A percentile compares a stretch with the other conserved stretches of the same genome.
Conservation (phyloP, 1,284 basidiomycete species). For the Trametes polyzona region DNA sequence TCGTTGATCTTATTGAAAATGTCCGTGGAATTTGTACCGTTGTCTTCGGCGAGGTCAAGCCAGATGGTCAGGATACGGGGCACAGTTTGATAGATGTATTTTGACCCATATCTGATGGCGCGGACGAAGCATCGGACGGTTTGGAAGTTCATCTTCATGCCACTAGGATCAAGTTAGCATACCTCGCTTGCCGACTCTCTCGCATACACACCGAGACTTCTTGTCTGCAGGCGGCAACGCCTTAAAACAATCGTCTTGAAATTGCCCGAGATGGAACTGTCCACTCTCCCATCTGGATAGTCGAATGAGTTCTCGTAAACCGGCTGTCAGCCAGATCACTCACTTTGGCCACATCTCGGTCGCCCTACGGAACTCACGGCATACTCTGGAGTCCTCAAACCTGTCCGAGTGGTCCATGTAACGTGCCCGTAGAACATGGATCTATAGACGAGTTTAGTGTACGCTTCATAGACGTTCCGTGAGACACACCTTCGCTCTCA, state of each 20-base stretch:
- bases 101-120: slow-evolving; percentile 85
- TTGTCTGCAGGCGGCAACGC: slow-evolving; percentile 52
- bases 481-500: slow-evolving; percentile 72
- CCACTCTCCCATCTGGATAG: slow-evolving; percentile 82
- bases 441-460: slow-evolving; percentile 49
- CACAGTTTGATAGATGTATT: slow-evolving; percentile 96
- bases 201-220: slow-evolving; percentile 49
- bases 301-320: slow-evolving; percentile 6
- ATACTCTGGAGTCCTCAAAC: slow-evolving; percentile 71
- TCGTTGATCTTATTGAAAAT: slow-evolving; percentile 61
- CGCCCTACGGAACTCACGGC: slow-evolving; percentile 62
- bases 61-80: slow-evolving; percentile 95
- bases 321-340: slow-evolving; percentile 21
- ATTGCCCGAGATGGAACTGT: slow-evolving; percentile 86
- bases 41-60: slow-evolving; percentile 88
- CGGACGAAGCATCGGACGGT: slow-evolving; percentile 75
- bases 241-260: slow-evolving; percentile 80
- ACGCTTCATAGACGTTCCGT: neutral
- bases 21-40: slow-evolving; percentile 37
- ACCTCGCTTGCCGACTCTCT: slow-evolving; percentile 3
- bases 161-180: slow-evolving; percentile 41
- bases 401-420: slow-evolving; percentile 95
- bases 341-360: slow-evolving; percentile 62
- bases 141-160: slow-evolving; percentile 60
- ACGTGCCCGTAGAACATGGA: slow-evolving; percentile 84